Evolutionary conservation across 352 stramenopile species (phyloP).

Genomic region (Phytopythium montanum): DNA sequence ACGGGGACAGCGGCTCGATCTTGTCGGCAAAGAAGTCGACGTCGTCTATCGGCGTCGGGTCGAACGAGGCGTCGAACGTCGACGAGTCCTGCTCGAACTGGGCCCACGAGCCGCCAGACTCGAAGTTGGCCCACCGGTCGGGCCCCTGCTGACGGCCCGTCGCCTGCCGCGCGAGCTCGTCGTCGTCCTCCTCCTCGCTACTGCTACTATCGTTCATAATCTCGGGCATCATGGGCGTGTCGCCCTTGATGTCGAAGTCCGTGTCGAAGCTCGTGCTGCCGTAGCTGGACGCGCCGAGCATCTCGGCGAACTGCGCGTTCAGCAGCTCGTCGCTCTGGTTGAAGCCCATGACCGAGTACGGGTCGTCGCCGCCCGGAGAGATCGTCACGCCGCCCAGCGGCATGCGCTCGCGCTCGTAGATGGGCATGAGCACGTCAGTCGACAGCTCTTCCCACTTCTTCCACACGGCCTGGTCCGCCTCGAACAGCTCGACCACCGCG

Average conservation of each 20-base stretch:
- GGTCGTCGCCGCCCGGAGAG: constrained; percentile 50
- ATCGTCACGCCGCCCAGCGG: constrained; percentile 68
- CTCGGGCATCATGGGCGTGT: constrained; percentile 75
- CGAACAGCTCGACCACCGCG: constrained; percentile 73
- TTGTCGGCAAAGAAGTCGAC: constrained; percentile 27
- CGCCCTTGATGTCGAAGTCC: constrained; percentile 70
- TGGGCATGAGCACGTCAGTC: constrained; percentile 55
- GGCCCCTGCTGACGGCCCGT: constrained; percentile 4
- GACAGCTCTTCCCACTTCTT: constrained; percentile 78
- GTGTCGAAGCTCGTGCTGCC: constrained; percentile 59
- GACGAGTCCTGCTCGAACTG: constrained; percentile 56
- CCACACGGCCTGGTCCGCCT: constrained; percentile 73
- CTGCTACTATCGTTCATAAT: constrained; percentile 89
- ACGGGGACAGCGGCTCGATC: constrained; percentile 15
- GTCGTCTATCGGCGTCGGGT: constrained; percentile 49
- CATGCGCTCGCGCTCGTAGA: constrained; percentile 77
- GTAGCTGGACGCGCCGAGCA: constrained; percentile 71
- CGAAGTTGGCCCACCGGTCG: constrained; percentile 65
- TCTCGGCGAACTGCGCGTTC: constrained; percentile 83
- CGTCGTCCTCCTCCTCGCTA: constrained; percentile 80
- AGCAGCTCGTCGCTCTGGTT: constrained; percentile 68
- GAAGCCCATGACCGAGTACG: constrained; percentile 75
- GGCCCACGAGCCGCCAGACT: constrained; percentile 57
- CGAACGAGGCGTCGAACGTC: constrained; percentile 53
- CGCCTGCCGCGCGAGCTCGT: constrained; percentile 41